phyloP scores from a whole-genome alignment of 176 grass and related monocot genomes.

The Paspalum vaginatum region DNA sequence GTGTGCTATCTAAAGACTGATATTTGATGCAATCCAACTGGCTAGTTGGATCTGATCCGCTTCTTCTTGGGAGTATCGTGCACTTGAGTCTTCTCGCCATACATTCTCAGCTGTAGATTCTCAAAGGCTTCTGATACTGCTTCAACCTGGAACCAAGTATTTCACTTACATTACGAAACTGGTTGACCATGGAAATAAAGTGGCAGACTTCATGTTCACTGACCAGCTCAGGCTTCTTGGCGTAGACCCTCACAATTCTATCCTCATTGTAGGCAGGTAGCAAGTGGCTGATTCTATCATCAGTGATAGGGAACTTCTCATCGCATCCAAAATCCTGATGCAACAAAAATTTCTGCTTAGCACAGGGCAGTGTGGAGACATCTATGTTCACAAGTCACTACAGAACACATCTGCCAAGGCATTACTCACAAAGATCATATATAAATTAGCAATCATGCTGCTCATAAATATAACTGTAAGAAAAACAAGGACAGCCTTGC shows the following conservation, averaged over 20 bases:
- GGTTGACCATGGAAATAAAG: background rate
- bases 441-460: slow-evolving; percentile 29
- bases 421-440: background rate
- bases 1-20: slow-evolving; percentile 32
- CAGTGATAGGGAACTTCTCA: slow-evolving; percentile 80
- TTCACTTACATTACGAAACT: slow-evolving; percentile 5
- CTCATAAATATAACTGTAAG: background rate
- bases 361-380: background rate
- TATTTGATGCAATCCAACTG: slow-evolving; percentile 6
- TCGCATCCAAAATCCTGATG: slow-evolving; percentile 65
- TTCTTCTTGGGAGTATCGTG: slow-evolving; percentile 90
- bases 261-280: slow-evolving; percentile 71
- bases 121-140: slow-evolving; percentile 86
- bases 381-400: background rate
- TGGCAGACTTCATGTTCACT: slow-evolving; percentile 24
- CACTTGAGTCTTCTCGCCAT: slow-evolving; percentile 85
- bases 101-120: slow-evolving; percentile 79
- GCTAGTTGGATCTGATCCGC: slow-evolving; percentile 37
- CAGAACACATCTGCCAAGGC: background rate
- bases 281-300: slow-evolving; percentile 85
- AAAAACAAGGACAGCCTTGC: background rate
- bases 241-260: slow-evolving; percentile 85
- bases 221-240: slow-evolving; percentile 84
- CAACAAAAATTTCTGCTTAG: slow-evolving; percentile 26
- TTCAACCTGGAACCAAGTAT: slow-evolving; percentile 57